Conservation (phyloP, 306 rosid genomes). For the Quercus rubra region DNA sequence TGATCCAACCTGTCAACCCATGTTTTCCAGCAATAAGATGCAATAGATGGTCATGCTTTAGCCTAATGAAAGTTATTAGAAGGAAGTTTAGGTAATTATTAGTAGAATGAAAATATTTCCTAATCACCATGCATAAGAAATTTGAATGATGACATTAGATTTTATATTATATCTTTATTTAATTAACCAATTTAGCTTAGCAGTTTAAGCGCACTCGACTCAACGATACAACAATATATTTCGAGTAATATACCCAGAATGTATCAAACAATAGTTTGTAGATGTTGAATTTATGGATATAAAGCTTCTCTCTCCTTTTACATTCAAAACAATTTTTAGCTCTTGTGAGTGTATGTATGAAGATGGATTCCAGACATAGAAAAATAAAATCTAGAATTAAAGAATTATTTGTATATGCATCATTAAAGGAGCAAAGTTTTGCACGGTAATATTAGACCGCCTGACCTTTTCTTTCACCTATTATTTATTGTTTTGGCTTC, state of each 20-base stretch:
- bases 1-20: neutral
- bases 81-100: neutral
- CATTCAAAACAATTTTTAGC: neutral
- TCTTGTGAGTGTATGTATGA: neutral
- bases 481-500: neutral
- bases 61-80: neutral
- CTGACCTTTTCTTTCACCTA: neutral
- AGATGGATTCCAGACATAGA: neutral
- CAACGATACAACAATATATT: neutral
- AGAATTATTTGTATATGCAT: neutral
- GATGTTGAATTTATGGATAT: neutral
- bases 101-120: neutral
- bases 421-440: neutral
- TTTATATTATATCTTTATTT: neutral
- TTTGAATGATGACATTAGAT: neutral
- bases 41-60: neutral
- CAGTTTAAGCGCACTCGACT: neutral
- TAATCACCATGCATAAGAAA: neutral
- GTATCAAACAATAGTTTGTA: neutral
- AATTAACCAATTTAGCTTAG: neutral
- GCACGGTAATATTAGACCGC: neutral
- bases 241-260: neutral
- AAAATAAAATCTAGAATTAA: neutral
- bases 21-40: neutral
- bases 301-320: neutral